Conservation (phyloP, 495 filamentous ascomycete genomes). For the Usnea hakonensis region DNA sequence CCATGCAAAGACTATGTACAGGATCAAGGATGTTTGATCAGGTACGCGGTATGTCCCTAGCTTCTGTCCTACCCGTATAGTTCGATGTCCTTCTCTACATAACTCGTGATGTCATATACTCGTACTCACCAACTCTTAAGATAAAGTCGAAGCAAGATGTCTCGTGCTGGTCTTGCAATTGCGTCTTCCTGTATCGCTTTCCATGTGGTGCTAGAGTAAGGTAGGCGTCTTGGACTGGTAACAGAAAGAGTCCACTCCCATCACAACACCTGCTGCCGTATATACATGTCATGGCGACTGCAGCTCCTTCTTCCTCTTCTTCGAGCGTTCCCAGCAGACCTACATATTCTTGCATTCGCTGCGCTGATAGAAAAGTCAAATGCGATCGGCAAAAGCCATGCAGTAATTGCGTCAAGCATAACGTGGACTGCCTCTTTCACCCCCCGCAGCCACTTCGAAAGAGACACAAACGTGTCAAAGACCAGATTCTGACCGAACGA, state of each 20-base stretch:
- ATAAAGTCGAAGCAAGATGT: too few species aligned
- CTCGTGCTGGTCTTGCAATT: too few species aligned
- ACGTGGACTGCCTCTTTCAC: constrained; percentile 26
- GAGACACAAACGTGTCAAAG: constrained; percentile 22
- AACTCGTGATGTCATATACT: too few species aligned
- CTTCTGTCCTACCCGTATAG: too few species aligned
- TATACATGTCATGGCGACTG: not conserved
- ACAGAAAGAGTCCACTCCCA: too few species aligned
- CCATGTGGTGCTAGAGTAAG: too few species aligned
- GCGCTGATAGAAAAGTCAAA: constrained; percentile 33
- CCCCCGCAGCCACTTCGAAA: constrained; percentile 23
- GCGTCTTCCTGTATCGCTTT: too few species aligned
- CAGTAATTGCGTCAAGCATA: constrained; percentile 27
- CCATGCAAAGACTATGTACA: constrained; percentile 53
- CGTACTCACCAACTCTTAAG: too few species aligned
- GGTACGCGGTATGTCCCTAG: too few species aligned
- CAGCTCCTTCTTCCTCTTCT: not conserved
- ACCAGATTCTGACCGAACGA: constrained; percentile 21
- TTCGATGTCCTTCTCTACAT: too few species aligned
- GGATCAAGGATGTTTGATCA: too few species aligned
- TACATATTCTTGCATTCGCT: constrained; percentile 22
- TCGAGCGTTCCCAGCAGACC: not conserved
- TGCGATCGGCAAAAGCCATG: constrained; percentile 34
- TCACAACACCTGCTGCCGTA: not conserved
- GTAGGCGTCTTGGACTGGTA: too few species aligned